Evolutionary conservation across 805 yeast species (phyloP).

Genomic region (Isabelozyma rhagii): DNA sequence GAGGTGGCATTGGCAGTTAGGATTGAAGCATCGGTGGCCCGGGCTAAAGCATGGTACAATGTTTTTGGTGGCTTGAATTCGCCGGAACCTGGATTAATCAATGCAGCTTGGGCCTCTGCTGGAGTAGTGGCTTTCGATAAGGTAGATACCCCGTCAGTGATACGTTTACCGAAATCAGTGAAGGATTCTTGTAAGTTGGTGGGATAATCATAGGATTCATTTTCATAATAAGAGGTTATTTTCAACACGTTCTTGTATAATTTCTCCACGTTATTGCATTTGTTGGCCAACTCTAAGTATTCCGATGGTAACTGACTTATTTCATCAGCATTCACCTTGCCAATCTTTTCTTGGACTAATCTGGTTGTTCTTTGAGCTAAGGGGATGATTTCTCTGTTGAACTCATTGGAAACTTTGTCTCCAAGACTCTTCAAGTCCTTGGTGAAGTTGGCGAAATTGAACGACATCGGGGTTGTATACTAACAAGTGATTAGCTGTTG

Average conservation of each 20-base stretch:
- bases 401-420: constrained; percentile 46
- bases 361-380: constrained; percentile 80
- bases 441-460: constrained; percentile 40
- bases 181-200: constrained; percentile 73
- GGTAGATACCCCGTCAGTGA: constrained; percentile 61
- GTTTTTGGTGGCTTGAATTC: constrained; percentile 71
- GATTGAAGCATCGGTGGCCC: constrained; percentile 62
- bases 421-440: constrained; percentile 39
- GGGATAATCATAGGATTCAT: constrained; percentile 83
- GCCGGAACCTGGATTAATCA: constrained; percentile 37
- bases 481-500: background rate
- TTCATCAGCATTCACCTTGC: constrained; percentile 66
- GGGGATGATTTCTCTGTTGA: constrained; percentile 55
- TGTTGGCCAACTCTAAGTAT: constrained; percentile 49
- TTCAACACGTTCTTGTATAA: constrained; percentile 42
- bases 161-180: constrained; percentile 63
- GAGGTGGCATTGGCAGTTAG: constrained; percentile 25
- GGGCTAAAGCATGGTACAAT: constrained; percentile 73
- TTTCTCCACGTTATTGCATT: constrained; percentile 39
- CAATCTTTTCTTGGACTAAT: constrained; percentile 73
- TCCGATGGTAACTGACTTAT: constrained; percentile 78
- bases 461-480: constrained; percentile 26
- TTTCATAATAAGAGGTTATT: constrained; percentile 55
- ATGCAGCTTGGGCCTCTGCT: constrained; percentile 77
- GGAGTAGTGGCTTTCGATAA: constrained; percentile 72